phyloP scores from a whole-genome alignment of 192 early-diverging fungal species.

The Haplosporangium gracile region DNA sequence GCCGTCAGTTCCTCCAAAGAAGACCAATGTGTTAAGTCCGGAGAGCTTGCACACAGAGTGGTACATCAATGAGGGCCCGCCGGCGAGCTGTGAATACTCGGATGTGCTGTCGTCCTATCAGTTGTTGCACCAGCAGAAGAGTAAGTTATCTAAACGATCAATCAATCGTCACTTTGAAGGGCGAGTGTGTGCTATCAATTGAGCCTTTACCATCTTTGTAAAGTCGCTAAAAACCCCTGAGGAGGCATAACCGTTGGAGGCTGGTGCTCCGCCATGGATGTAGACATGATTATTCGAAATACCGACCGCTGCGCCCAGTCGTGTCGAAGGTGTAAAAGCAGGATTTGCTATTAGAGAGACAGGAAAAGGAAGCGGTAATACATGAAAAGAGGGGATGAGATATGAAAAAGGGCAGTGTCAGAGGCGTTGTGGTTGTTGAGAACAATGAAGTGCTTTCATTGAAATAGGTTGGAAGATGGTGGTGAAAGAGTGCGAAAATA shows the following conservation, averaged over 20 bases:
- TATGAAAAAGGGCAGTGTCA: not conserved
- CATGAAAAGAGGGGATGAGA: not conserved
- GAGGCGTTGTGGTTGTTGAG: not conserved
- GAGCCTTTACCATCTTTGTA: conserved; percentile 26
- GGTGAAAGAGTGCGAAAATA: not conserved
- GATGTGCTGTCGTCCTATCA: conserved; percentile 58
- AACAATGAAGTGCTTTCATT: not conserved
- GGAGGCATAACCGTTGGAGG: conserved; percentile 21
- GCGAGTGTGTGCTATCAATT: not conserved
- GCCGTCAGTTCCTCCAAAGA: conserved; percentile 74
- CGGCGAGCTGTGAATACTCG: conserved; percentile 67
- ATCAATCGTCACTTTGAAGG: not conserved
- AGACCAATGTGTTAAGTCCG: conserved; percentile 65
- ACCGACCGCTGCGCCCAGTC: conserved; percentile 44
- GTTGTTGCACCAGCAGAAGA: not conserved
- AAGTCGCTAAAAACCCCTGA: conserved; percentile 23
- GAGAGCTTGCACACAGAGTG: conserved; percentile 67
- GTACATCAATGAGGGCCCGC: conserved; percentile 65
- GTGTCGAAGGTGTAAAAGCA: conserved; percentile 18
- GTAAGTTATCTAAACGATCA: not conserved
- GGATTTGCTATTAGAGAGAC: conserved; percentile 19
- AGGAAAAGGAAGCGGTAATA: not conserved
- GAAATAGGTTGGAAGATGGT: not conserved
- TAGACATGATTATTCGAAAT: conserved; percentile 16
- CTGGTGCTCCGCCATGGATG: conserved; percentile 38